Evolutionary conservation across 306 rosid species (phyloP).

Genomic region (Vigna reflexopilosa): DNA sequence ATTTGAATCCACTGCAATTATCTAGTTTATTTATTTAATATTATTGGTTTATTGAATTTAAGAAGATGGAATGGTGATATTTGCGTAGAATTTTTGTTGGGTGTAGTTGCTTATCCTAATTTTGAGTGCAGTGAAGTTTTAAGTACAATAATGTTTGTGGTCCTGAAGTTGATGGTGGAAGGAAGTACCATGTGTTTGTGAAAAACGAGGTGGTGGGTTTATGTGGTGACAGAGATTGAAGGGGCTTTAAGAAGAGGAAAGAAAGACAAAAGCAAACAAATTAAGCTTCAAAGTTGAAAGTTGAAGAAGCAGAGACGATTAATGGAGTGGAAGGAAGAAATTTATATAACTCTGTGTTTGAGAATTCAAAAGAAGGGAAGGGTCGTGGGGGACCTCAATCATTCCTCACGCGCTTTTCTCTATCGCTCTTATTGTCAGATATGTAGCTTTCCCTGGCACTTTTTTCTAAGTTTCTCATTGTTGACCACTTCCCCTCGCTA

Average conservation of each 20-base stretch:
- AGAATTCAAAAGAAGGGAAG: not conserved
- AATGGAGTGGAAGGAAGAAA: not conserved
- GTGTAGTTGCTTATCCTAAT: too few species aligned
- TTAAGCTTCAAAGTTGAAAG: constrained; percentile 45
- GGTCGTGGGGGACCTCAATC: constrained; percentile 52
- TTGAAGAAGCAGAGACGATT: not conserved
- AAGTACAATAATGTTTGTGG: too few species aligned
- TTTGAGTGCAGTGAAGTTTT: too few species aligned
- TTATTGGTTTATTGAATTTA: too few species aligned
- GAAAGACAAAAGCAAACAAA: constrained; percentile 42
- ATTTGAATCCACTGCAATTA: too few species aligned
- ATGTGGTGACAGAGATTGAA: constrained; percentile 27
- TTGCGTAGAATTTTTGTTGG: too few species aligned
- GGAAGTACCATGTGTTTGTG: constrained; percentile 36
- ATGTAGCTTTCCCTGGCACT: constrained; percentile 33
- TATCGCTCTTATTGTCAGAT: not conserved
- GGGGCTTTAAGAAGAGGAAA: not conserved
- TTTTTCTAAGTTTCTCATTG: constrained; percentile 14
- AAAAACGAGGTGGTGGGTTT: constrained; percentile 39
- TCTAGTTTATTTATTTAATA: too few species aligned
- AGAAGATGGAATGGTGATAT: too few species aligned
- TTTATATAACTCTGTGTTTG: not conserved
- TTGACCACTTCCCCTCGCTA: not conserved
- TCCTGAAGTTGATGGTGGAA: too few species aligned
- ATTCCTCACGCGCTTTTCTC: constrained; percentile 49